Base-by-base conservation (phyloP, 495 filamentous ascomycete species). In the Podospora appendiculata region DNA sequence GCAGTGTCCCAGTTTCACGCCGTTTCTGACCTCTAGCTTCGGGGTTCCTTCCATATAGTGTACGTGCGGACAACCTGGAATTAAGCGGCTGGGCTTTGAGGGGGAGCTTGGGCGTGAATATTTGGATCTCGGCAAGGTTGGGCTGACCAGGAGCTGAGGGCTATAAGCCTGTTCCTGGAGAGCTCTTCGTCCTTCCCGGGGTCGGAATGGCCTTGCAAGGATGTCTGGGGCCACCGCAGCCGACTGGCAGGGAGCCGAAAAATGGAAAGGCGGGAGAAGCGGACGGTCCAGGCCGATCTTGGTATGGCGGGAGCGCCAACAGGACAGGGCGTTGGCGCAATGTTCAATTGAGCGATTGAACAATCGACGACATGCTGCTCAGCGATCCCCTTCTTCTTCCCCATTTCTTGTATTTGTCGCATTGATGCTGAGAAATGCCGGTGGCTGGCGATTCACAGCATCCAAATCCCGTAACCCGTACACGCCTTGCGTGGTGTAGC, bases 211-310 rank as follows among this genome's bases (percentile, higher is more conserved):
- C 44, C 43, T 43, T 14, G 38, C 44, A 53, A 41, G 51, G 45
- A 13, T 53, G 36, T 38, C 36, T 13, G 25, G n/a, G 44, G 14
- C 18, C 25, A 35, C 25, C 44, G 2, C 36, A 10, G 36, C 9
- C 44, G 34, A 19, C 13, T 42, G 51, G 32, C 51, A 53, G 44
- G 42, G 51, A 16, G 34, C 18, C 46, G 11, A 41, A 39, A 58
- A 58, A 55, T 58, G 39, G 49, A 48, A 49, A 50, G 56, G 52
- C 52, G 52, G 56, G 52, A 58, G 46, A 25, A 25, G 25, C 25
- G 25, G 25, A 25, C 25, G 25, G 25, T 25, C 25, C 25, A 25
- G 25, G 25, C 25, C 25, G 25, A 25, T 2, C 25, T 25, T 25
- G 25, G 25, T 25, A 25, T 25, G 25, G 25, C 25, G 25, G 25